These are phyloP conservation scores for Wickerhamiella pararugosa DNA, from an alignment of 1,139 yeast species.

Conservation along the genomic window DNA sequence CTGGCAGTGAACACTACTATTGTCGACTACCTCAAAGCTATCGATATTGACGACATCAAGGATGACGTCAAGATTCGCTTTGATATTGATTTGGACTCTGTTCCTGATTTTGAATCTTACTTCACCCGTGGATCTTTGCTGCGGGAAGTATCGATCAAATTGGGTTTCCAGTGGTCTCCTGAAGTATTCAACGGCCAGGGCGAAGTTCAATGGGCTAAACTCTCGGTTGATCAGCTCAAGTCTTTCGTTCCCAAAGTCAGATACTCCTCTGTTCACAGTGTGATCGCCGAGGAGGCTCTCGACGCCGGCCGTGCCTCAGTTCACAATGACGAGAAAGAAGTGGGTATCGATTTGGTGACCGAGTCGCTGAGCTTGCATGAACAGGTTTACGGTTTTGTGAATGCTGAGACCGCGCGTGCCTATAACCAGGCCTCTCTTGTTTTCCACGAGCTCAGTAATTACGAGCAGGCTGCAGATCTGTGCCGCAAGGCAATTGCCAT, in stretches of 20 bases:
- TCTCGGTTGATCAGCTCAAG: constrained; percentile 41
- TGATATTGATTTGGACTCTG: constrained; percentile 31
- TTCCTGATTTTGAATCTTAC: constrained; percentile 30
- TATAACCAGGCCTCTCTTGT: constrained; percentile 51
- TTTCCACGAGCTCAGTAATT: constrained; percentile 46
- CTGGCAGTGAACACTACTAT: constrained; percentile 43
- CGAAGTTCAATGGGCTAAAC: constrained; percentile 18
- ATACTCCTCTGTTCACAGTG: constrained; percentile 50
- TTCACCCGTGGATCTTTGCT: constrained; percentile 26
- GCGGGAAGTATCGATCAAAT: constrained; percentile 59
- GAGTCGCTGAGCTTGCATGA: constrained; percentile 66
- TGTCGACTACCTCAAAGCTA: constrained; percentile 58
- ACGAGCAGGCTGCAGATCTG: constrained; percentile 46
- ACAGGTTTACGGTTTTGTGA: constrained; percentile 71
- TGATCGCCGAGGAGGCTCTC: constrained; percentile 63
- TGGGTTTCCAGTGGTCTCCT: constrained; percentile 79
- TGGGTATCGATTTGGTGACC: constrained; percentile 33
- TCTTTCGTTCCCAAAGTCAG: constrained; percentile 61
- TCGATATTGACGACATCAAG: constrained; percentile 32
- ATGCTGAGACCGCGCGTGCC: constrained; percentile 62
- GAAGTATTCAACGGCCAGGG: constrained; percentile 32
- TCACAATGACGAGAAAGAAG: constrained; percentile 20
- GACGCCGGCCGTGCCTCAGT: constrained; percentile 32
- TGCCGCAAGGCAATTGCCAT: constrained; percentile 60
- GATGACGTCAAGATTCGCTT: constrained; percentile 31